phyloP scores from a whole-genome alignment of 768 basidiomycete species.

The Amanita fuliginea region DNA sequence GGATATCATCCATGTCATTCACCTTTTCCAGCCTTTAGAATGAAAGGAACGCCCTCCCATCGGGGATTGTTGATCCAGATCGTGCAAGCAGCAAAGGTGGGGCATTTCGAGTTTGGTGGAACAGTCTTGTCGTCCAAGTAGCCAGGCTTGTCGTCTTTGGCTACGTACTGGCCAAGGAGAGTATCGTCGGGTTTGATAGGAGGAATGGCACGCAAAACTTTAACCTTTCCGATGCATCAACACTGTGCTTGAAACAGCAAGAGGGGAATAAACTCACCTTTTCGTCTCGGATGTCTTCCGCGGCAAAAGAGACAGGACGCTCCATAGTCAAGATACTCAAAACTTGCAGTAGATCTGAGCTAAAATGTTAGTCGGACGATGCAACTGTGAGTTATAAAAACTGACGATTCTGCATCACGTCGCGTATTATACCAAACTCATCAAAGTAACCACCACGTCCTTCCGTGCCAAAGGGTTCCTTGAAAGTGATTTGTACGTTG shows the following conservation, averaged over 20 bases:
- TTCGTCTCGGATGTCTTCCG: slow-evolving; percentile 97
- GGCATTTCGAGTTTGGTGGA: slow-evolving; percentile 84
- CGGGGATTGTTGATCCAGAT: slow-evolving; percentile 91
- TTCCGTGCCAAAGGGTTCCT: slow-evolving; percentile 98
- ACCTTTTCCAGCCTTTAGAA: slow-evolving; percentile 98
- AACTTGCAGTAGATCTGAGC: slow-evolving; percentile 84
- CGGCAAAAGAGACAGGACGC: slow-evolving; percentile 91
- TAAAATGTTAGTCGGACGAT: not conserved
- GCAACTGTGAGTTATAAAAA: slow-evolving; percentile 10
- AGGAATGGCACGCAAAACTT: slow-evolving; percentile 87
- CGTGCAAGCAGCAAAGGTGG: slow-evolving; percentile 87
- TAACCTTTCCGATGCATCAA: slow-evolving; percentile 52
- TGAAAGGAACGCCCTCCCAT: slow-evolving; percentile 99
- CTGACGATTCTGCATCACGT: slow-evolving; percentile 96
- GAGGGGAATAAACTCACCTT: slow-evolving; percentile 45
- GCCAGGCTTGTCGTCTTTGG: slow-evolving; percentile 90
- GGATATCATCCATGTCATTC: slow-evolving; percentile 12
- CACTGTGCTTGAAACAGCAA: slow-evolving; percentile 1
- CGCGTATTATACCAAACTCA: slow-evolving; percentile 98
- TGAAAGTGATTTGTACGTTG: slow-evolving; percentile 99
- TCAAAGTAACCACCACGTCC: slow-evolving; percentile 99
- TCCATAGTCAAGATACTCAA: slow-evolving; percentile 96
- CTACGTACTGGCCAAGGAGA: slow-evolving; percentile 90
- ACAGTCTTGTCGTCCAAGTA: slow-evolving; percentile 97
- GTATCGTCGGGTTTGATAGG: slow-evolving; percentile 69